These are phyloP conservation scores for Tetrapisispora fleetii DNA, from an alignment of 805 yeast genomes.

Conservation along the genomic window DNA sequence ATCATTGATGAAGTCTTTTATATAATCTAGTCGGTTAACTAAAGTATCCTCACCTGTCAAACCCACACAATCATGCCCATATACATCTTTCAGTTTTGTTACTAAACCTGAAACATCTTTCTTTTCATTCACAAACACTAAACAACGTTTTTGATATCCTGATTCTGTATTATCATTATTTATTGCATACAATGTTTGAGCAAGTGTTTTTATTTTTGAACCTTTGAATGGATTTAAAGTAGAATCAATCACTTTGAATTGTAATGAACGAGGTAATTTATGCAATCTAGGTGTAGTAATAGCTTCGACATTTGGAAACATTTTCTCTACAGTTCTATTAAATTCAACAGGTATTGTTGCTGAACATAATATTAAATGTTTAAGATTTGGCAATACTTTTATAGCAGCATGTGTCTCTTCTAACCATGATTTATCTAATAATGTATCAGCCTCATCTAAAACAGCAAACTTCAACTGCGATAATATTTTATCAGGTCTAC, in stretches of 20 bases:
- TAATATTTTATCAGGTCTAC: constrained; percentile 32
- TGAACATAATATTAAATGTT: constrained; percentile 66
- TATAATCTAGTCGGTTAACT: constrained; percentile 46
- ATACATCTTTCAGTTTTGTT: constrained; percentile 37
- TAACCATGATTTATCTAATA: constrained; percentile 73
- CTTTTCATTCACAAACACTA: constrained; percentile 76
- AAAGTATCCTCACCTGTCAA: constrained; percentile 57
- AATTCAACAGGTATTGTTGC: constrained; percentile 85
- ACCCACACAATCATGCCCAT: constrained; percentile 51
- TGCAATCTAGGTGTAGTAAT: constrained; percentile 78
- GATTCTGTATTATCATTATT: constrained; percentile 73
- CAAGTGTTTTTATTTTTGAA: constrained; percentile 72
- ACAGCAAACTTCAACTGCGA: constrained; percentile 51
- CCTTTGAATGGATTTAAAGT: constrained; percentile 72
- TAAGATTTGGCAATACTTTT: constrained; percentile 40
- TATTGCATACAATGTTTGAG: constrained; percentile 81
- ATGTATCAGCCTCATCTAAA: constrained; percentile 89
- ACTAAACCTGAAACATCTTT: constrained; percentile 52
- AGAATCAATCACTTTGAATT: constrained; percentile 67
- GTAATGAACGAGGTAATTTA: constrained; percentile 67
- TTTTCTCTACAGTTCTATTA: constrained; percentile 44
- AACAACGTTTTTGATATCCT: constrained; percentile 64
- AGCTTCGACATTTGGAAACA: constrained; percentile 57
- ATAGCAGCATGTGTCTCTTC: constrained; percentile 52
- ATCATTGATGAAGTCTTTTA: constrained; percentile 55